These are phyloP conservation scores for Zasmidium cellare DNA, from an alignment of 2,329 filamentous ascomycete species.

Conservation along the genomic window DNA sequence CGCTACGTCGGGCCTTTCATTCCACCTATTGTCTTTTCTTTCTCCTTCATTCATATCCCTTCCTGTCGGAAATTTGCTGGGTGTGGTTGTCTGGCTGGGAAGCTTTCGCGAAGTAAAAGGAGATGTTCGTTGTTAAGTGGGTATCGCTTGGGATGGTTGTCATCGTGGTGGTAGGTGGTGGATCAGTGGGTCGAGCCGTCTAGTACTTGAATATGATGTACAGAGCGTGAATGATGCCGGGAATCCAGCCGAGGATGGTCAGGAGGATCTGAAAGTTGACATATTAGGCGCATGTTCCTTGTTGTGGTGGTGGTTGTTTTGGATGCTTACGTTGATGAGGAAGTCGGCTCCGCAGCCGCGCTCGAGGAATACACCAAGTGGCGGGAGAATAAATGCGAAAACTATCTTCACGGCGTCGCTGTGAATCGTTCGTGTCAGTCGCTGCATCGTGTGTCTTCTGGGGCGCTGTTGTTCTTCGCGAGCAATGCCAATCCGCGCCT, in stretches of 20 bases:
- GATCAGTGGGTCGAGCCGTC: background rate
- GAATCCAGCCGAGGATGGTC: slow-evolving; percentile 52
- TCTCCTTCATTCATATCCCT: too few relatives aligned
- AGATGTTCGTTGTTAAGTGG: background rate
- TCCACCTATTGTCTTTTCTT: too few relatives aligned
- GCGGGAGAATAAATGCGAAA: slow-evolving; percentile 85
- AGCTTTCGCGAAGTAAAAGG: too few relatives aligned
- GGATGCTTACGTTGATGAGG: slow-evolving; percentile 90
- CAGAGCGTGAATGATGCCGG: slow-evolving; percentile 82
- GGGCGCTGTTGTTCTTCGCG: background rate
- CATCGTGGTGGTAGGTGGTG: background rate
- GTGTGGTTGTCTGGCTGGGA: too few relatives aligned
- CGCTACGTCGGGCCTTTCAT: too few relatives aligned
- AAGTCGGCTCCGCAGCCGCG: slow-evolving; percentile 83
- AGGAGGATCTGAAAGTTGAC: slow-evolving; percentile 3
- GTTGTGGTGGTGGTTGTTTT: slow-evolving; percentile 61
- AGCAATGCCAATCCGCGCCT: slow-evolving; percentile 5
- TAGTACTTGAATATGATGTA: slow-evolving; percentile 49
- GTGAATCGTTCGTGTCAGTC: slow-evolving; percentile 9
- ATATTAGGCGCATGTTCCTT: background rate
- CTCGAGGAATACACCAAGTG: slow-evolving; percentile 92
- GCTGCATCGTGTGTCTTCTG: background rate
- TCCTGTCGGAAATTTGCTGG: too few relatives aligned
- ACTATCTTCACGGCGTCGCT: slow-evolving; percentile 81
- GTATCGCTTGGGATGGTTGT: slow-evolving; percentile 4